Evolutionary conservation across 768 basidiomycete genomes (phyloP), one percentile per base, ranked within the genome.

Genomic region (Naganishia friedmannii): DNA sequence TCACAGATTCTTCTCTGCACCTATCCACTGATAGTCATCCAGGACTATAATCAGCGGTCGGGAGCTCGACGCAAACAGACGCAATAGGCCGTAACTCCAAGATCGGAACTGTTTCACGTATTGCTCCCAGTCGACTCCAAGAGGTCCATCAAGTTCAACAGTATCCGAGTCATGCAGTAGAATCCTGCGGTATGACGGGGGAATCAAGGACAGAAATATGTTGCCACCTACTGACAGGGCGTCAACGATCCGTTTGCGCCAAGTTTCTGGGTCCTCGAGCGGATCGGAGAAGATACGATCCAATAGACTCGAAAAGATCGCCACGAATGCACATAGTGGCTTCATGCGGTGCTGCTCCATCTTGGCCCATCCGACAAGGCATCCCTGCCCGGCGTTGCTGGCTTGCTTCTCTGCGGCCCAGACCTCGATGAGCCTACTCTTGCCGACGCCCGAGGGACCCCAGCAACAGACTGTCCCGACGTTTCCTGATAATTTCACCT

Each of bases 301-400:
- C 23, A 79, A 69, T 0, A 80, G 71, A 34, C 68, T 67, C 12
- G 75, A 53, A 48, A 80, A 77, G 21, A 79, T 69, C 58, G 79
- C 74, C 0, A 75, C 68, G 48, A 77, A 76, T 0, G 75, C 78
- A 21, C 69, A 73, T 46, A 95, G 82, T 4, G 86, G 76, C 80
- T 94, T 87, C 31, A 93, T 82, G 28, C 90, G 82, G 46, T 89
- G 83, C 57, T 84, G 85, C 79, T 91, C 85, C 17, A 85, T 82
- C 80, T 98, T 71, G 23, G 70, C 70, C 39, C 65, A 39, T 12
- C 39, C 70, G 5, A 71, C 57, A 32, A 71, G 39, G 26, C 66
- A 67, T 7, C 68, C 63, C 23, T 45, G 42, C 19, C 68, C 56
- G 10, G 68, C 65, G 29, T 57, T 54, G 65, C 32, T 48, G 19